Evolutionary conservation across 257 asterid genomes (phyloP).

Genomic region (Solanum bukasovii): DNA sequence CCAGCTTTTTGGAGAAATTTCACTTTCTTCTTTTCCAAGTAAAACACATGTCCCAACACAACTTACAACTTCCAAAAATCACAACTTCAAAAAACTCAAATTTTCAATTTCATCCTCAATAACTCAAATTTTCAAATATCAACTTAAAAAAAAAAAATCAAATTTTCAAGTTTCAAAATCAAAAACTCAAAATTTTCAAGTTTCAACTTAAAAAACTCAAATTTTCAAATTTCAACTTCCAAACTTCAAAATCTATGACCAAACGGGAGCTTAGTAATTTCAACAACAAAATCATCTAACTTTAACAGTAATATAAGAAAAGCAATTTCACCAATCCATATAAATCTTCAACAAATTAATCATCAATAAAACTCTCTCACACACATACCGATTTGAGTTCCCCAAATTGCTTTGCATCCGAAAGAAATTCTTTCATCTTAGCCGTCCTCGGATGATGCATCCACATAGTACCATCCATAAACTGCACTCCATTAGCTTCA

Average conservation of each 20-base stretch:
- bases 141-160: neutral
- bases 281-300: neutral
- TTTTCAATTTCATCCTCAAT: too few relatives aligned
- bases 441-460: conserved; percentile 75
- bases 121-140: too few relatives aligned
- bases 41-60: neutral
- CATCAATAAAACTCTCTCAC: neutral
- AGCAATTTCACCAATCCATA: neutral
- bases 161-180: too few relatives aligned
- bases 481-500: conserved; percentile 65
- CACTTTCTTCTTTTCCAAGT: neutral
- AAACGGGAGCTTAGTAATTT: neutral
- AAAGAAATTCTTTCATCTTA: conserved; percentile 53
- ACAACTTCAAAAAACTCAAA: neutral
- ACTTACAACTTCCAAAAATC: neutral
- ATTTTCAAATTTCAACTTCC: neutral
- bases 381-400: conserved; percentile 51
- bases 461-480: conserved; percentile 87
- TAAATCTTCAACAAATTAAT: neutral
- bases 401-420: conserved; percentile 39
- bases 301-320: neutral
- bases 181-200: neutral
- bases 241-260: neutral
- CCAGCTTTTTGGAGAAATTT: neutral
- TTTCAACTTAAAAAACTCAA: neutral